Evolutionary conservation across 1,139 yeast species (phyloP), one percentile per base, ranked within the genome.

Genomic region (Suhomyces panamericanus): DNA sequence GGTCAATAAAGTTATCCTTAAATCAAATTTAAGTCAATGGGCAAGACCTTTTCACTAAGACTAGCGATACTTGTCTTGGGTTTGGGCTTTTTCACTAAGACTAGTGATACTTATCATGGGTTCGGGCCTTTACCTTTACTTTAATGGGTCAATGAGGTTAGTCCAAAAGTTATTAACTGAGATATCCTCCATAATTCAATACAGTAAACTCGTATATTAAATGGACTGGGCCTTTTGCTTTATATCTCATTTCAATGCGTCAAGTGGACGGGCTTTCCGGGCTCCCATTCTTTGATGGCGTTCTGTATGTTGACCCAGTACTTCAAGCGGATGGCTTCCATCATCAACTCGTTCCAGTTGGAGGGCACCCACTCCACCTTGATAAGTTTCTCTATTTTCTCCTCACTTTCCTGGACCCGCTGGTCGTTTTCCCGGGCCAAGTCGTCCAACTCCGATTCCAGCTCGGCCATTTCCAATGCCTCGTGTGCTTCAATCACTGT

Each of bases 401-500:
- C 52, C 55, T 70, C 81, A 15, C 74, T 60, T 7, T 63, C 59
- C 2, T 61, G 58, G 16, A 87, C 79, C 32, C 89, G 67, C 28
- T 49, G 63, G 33, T 80, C 73, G 54, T 87, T 87, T 48, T 82
- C 88, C 10, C 51, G 59, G 35, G 74, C 70, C 45, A 89, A 63
- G 1, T 60, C 69, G 2, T 69, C 77, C 43, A 87, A 69, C 43
- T 87, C 95, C 3, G 71, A 64, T 47, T 79, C 84, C 49, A 69
- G 67, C 9, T 69, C 67, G 1, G 90, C 84, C 58, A 81, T 80
- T 51, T 85, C 89, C 46, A 87, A 70, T 32, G 79, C 75, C 59
- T 88, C 96, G 57, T 89, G 91, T 1, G 88, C 83, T 54, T 89
- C 95, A 64, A 91, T 70, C 28, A 91, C 88, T 38, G 81, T 78